A percentile compares a stretch with the other conserved stretches of the same genome.
phyloP scores from a whole-genome alignment of 257 asterid genomes.

The Perilla frutescens region DNA sequence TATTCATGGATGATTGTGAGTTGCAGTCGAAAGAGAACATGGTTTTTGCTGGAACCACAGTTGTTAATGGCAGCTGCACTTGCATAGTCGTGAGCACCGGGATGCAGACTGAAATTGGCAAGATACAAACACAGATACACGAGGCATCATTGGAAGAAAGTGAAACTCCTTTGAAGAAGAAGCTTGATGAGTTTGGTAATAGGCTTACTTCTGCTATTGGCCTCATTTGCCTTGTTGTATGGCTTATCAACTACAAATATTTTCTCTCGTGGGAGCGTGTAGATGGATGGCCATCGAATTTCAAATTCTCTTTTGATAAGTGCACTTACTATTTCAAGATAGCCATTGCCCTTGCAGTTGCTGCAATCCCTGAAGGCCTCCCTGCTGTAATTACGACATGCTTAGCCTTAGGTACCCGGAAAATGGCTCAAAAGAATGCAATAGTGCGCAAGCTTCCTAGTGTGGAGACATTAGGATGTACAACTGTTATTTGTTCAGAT shows the following conservation, averaged over 20 bases:
- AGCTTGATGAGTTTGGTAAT: constrained; percentile 77
- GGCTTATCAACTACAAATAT: constrained; percentile 81
- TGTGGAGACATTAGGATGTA: constrained; percentile 90
- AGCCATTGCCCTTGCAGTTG: constrained; percentile 89
- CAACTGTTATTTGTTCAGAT: constrained; percentile 87
- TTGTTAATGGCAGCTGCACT: constrained; percentile 74
- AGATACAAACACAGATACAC: constrained; percentile 76
- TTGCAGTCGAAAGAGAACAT: constrained; percentile 67
- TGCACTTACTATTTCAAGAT: constrained; percentile 89
- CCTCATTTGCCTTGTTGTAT: constrained; percentile 37
- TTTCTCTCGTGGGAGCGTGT: constrained; percentile 76
- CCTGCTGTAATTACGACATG: constrained; percentile 91
- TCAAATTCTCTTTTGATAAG: constrained; percentile 82
- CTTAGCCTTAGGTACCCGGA: constrained; percentile 88
- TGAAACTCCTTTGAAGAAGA: constrained; percentile 88
- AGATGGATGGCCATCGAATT: constrained; percentile 80
- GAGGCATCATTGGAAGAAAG: constrained; percentile 60
- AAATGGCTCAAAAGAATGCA: constrained; percentile 92
- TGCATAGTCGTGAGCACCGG: constrained; percentile 64
- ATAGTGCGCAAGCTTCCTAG: constrained; percentile 86
- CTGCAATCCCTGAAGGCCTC: constrained; percentile 92
- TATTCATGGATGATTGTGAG: constrained; percentile 35
- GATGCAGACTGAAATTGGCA: constrained; percentile 79
- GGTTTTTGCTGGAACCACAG: constrained; percentile 89
- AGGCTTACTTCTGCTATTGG: constrained; percentile 35